Percentiles rank a stretch among this genome's conserved stretches.
Evolutionary conservation across 805 yeast genomes (phyloP).

Genomic region (Saccharomycopsis sp.): DNA sequence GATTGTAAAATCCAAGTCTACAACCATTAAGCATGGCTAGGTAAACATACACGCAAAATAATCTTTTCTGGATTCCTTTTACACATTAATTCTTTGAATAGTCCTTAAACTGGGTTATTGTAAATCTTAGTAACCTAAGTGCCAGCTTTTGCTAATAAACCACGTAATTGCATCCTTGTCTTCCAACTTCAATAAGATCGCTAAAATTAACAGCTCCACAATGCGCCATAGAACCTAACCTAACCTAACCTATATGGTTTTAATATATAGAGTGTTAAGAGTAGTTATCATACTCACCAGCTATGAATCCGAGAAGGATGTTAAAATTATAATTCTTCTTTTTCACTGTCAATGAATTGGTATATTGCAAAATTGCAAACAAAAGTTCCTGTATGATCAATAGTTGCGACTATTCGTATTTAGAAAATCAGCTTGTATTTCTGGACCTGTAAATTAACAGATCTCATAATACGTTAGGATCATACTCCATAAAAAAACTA

Average conservation of each 20-base stretch:
- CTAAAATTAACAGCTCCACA: conserved; percentile 97
- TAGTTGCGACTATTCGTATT: neutral
- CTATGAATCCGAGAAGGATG: conserved; percentile 6
- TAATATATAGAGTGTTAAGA: neutral
- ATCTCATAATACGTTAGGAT: too few relatives aligned
- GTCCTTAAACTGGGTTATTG: conserved; percentile 81
- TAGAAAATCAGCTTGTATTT: too few relatives aligned
- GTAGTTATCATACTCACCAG: conserved; percentile 3
- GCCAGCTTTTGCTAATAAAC: conserved; percentile 62
- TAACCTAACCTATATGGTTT: neutral
- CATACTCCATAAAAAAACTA: too few relatives aligned
- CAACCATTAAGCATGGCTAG: conserved; percentile 92
- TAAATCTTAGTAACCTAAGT: conserved; percentile 48
- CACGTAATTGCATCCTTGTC: conserved; percentile 95
- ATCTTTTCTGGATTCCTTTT: conserved; percentile 82
- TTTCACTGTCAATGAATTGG: too few relatives aligned
- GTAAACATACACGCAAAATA: conserved; percentile 81
- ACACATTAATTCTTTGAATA: conserved; percentile 75
- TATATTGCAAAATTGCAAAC: neutral
- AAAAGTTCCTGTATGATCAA: neutral
- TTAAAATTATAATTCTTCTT: conserved; percentile 8
- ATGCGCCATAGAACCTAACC: conserved; percentile 49
- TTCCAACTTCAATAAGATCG: conserved; percentile 90
- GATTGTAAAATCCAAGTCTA: conserved; percentile 91
- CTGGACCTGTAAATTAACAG: too few relatives aligned